These are phyloP conservation scores for Monosporozyma servazzii DNA, from an alignment of 805 yeast genomes.

Conservation along the genomic window DNA sequence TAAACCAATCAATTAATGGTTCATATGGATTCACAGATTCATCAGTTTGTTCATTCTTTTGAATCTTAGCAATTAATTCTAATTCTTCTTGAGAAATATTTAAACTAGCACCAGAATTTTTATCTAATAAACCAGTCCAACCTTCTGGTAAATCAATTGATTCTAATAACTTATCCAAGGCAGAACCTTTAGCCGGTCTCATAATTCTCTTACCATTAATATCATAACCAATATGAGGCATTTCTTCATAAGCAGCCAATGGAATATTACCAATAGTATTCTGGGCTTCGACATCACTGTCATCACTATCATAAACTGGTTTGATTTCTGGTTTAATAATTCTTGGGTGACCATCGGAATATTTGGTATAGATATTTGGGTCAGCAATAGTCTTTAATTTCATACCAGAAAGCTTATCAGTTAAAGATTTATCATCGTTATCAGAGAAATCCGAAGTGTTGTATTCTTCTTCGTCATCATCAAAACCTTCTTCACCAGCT, in stretches of 20 bases:
- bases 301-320: constrained; percentile 93
- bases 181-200: constrained; percentile 97
- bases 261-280: constrained; percentile 95
- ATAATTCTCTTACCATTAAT: constrained; percentile 95
- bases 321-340: constrained; percentile 79
- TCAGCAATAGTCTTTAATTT: constrained; percentile 43
- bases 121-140: constrained; percentile 94
- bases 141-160: constrained; percentile 93
- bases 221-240: constrained; percentile 95
- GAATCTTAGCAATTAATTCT: constrained; percentile 78
- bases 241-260: constrained; percentile 85
- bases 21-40: constrained; percentile 80
- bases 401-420: constrained; percentile 47
- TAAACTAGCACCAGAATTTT: constrained; percentile 75
- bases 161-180: constrained; percentile 82
- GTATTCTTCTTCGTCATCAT: constrained; percentile 20
- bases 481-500: constrained; percentile 38
- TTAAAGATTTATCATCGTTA: constrained; percentile 40
- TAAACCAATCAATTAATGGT: constrained; percentile 93
- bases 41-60: constrained; percentile 74
- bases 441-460: constrained; percentile 27
- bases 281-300: constrained; percentile 67
- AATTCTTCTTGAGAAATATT: constrained; percentile 81
- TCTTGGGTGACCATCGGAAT: constrained; percentile 75
- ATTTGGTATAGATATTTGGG: constrained; percentile 39